These are phyloP conservation scores for Gaertneriomyces semiglobifer DNA, from an alignment of 192 early-diverging fungal species.

Conservation along the genomic window DNA sequence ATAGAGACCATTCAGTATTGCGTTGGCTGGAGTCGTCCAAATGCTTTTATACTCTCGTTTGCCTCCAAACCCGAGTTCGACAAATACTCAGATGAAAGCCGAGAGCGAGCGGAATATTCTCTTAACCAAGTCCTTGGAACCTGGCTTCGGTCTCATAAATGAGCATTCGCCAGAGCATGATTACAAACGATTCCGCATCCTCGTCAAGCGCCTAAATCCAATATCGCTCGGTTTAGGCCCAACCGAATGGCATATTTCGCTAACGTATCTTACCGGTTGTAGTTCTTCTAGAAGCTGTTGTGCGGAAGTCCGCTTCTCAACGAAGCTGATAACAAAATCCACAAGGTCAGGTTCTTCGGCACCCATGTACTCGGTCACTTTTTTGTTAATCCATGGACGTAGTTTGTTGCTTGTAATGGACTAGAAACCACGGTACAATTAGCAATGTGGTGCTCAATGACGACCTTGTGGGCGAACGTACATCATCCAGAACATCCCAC, in stretches of 20 bases:
- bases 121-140: conserved; percentile 50
- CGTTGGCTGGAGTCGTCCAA: too few relatives aligned
- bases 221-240: not conserved
- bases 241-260: not conserved
- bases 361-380: conserved; percentile 76
- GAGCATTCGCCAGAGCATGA: conserved; percentile 82
- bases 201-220: conserved; percentile 72
- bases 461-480: conserved; percentile 25
- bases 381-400: conserved; percentile 71
- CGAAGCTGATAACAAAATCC: conserved; percentile 71
- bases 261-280: conserved; percentile 45
- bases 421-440: conserved; percentile 16
- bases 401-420: conserved; percentile 63
- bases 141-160: conserved; percentile 80
- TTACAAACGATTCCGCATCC: conserved; percentile 82
- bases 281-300: conserved; percentile 73
- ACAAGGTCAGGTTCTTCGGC: conserved; percentile 75
- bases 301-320: conserved; percentile 64
- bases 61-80: too few relatives aligned
- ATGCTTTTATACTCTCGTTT: too few relatives aligned
- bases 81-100: too few relatives aligned
- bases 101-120: too few relatives aligned
- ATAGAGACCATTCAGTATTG: too few relatives aligned
- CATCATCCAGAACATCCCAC: conserved; percentile 74
- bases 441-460: conserved; percentile 27